These are phyloP conservation scores for Fusarium dlaminii DNA, from an alignment of 2,329 filamentous ascomycete genomes.

Conservation along the genomic window DNA sequence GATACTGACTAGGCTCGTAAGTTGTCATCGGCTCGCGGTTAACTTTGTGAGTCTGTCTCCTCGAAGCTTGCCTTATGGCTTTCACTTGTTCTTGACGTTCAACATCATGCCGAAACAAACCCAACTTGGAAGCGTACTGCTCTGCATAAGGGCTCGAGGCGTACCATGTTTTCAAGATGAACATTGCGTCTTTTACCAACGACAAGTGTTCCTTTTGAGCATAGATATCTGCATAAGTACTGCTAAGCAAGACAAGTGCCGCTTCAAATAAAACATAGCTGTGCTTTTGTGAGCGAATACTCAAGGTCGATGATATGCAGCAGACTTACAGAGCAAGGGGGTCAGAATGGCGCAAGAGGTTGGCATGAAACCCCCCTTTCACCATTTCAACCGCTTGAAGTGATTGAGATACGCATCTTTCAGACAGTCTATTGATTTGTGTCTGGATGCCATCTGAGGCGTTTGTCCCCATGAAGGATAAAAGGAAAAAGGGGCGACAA, in stretches of 20 bases:
- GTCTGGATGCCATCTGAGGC: conserved; percentile 5
- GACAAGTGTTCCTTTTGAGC: conserved; percentile 52
- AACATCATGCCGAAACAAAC: conserved; percentile 52
- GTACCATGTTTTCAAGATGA: conserved; percentile 60
- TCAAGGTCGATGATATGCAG: neutral
- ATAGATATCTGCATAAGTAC: conserved; percentile 64
- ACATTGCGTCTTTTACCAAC: conserved; percentile 56
- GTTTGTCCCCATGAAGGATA: conserved; percentile 57
- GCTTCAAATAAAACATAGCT: conserved; percentile 68
- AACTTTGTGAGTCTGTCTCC: neutral
- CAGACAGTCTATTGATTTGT: conserved; percentile 58
- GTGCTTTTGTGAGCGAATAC: neutral
- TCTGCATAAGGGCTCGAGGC: conserved; percentile 59
- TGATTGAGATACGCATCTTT: conserved; percentile 45
- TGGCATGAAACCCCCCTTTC: conserved; percentile 54
- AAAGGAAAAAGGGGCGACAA: conserved; percentile 71
- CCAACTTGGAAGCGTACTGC: conserved; percentile 60
- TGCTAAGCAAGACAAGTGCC: conserved; percentile 63
- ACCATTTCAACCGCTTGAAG: conserved; percentile 58
- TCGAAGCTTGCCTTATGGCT: neutral
- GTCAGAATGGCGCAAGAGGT: conserved; percentile 61
- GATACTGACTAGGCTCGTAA: neutral
- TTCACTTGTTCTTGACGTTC: neutral
- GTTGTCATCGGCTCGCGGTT: neutral
- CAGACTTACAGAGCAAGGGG: conserved; percentile 65